Evolutionary conservation across 805 yeast genomes (phyloP), one percentile per base, ranked within the genome.

Genomic region (Priceomyces medius): DNA sequence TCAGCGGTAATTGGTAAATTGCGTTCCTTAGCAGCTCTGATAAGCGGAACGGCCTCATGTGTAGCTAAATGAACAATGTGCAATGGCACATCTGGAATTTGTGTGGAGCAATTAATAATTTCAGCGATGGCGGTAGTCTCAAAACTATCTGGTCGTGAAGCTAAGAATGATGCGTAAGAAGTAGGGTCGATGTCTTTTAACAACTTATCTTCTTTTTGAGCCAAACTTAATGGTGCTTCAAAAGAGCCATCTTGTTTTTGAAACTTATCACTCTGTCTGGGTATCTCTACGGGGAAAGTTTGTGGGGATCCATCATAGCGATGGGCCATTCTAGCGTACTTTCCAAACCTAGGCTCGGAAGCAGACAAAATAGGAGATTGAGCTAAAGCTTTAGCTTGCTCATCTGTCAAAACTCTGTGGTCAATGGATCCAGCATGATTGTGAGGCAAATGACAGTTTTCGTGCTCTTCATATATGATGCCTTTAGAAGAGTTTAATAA

Each of bases 41-140:
- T 65, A 43, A 85, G 55, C 6, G 96, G 95, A 7, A 91, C 61
- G 0, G 95, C 96, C 51, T 86, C 82, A 47, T 85, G 80, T 0
- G 96, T 81, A 1, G 97, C 95, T 49, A 90, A 68, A 62, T 90
- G 98, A 13, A 90, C 98, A 43, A 90, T 85, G 63, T 90, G 98
- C 34, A 89, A 68, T 8, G 85, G 85, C 2, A 81, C 82, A 4
- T 68, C 60, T 20, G 90, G 88, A 29, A 73, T 65, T 34, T 61
- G 59, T 23, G 73, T 65, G 20, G 90, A 77, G 45, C 88, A 79
- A 35, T 73, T 61, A 43, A 89, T 79, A 49, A 90, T 78, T 42
- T 80, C 80, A 6, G 79, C 73, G 48, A 90, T 85, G 3, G 97
- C 97, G 27, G 85, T 83, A 27, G 86, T 80, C 60, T 90, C 98